A percentile compares a stretch with the other conserved stretches of the same genome.
These are phyloP conservation scores for Rhodamnia argentea DNA, from an alignment of 345 rosid species.

Conservation along the genomic window DNA sequence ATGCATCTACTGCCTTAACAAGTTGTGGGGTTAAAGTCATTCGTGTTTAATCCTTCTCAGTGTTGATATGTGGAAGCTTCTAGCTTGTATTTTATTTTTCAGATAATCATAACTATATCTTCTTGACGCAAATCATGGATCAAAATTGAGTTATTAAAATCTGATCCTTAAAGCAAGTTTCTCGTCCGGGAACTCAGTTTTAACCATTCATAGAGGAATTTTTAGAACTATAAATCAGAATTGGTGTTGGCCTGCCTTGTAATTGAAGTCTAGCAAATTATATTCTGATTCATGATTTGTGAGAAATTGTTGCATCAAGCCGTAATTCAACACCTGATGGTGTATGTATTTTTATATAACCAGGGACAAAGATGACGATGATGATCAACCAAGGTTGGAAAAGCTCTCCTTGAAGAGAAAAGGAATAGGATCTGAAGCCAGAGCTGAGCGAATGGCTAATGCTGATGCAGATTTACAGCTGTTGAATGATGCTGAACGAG, in stretches of 20 bases:
- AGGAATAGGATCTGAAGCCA: constrained; percentile 90
- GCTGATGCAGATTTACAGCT: constrained; percentile 80
- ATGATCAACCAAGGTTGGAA: constrained; percentile 65
- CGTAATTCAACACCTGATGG: not conserved
- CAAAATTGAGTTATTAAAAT: not conserved
- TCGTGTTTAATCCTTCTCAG: not conserved
- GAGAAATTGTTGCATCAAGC: not conserved
- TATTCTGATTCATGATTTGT: not conserved
- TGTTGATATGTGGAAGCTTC: not conserved
- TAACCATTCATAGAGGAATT: not conserved
- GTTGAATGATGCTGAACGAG: constrained; percentile 58
- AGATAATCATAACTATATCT: not conserved
- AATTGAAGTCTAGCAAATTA: not conserved
- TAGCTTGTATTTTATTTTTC: not conserved
- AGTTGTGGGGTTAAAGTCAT: not conserved
- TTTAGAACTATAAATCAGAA: not conserved
- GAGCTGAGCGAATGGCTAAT: constrained; percentile 64
- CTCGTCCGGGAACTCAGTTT: not conserved
- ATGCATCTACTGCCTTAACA: not conserved
- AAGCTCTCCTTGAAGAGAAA: constrained; percentile 79
- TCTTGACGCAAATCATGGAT: not conserved
- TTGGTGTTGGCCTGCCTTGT: not conserved
- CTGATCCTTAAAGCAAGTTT: not conserved
- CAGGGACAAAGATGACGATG: constrained; percentile 41
- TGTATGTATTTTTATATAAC: not conserved